Base-by-base conservation (phyloP, 306 rosid genomes). In the Hippophae rhamnoides region DNA sequence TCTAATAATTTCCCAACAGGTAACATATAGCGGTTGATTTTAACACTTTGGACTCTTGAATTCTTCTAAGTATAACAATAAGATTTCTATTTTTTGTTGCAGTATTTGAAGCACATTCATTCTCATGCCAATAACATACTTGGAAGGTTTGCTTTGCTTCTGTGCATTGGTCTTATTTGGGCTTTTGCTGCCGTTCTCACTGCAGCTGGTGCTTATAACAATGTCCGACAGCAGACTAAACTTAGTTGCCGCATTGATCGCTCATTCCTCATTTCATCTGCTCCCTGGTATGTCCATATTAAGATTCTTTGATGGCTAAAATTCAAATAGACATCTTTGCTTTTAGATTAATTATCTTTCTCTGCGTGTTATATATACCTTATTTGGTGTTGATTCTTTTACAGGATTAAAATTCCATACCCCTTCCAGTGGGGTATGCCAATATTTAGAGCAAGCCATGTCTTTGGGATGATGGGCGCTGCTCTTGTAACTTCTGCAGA, bases 371-470 rank as follows among this genome's bases (percentile, higher is more conserved):
- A 13, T 49, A 18, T 13, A 61, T 48, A 48, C 58, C 45, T 42
- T 42, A 10, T 42, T 14, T 55, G 59, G 44, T 66, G 62, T 7
- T 62, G 51, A 49, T 76, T 61, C 41, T n/a, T 44, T 68, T 83
- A 42, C 70, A 92, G 98, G 98, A 69, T 92, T 69, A 83, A 62
- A 69, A 23, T 75, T 69, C 96, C 98, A 23, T 87, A 87, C 68
- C 96, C 98, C 5, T 87, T 92, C 74, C 96, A 92, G 75, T 92
- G 95, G 95, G 98, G 96, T 66, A 79, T 87, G 52, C 98, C 98
- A 2, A 87, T 92, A 74, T 92, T 92, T 74, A 86, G 76, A 65
- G 98, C 98, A 5, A 80, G 95, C 78, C 96, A 87, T 70, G 95
- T 83, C 61, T 92, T 92, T 50, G 98, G 89, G 68, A 87, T 92